A percentile compares a stretch with the other conserved stretches of the same genome.
These are phyloP conservation scores for Phellopilus nigrolimitatus DNA, from an alignment of 1,284 basidiomycete species.

Conservation along the genomic window DNA sequence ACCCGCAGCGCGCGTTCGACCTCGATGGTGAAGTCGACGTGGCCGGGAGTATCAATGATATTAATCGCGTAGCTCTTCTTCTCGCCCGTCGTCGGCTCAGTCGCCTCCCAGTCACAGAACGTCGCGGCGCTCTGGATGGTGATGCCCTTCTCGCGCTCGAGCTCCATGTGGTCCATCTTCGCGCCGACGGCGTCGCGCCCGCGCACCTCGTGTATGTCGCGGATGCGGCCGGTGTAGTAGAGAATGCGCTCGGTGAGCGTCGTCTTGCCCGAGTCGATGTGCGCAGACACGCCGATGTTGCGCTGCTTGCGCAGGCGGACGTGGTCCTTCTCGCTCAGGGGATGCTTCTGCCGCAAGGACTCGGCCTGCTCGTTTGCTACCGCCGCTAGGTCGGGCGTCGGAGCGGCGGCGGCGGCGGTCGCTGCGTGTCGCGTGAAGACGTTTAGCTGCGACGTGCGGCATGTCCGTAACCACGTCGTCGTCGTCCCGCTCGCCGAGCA, in stretches of 20 bases:
- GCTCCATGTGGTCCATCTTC: conserved; percentile 99
- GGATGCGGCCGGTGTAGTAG: conserved; percentile 95
- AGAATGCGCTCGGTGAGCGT: conserved; percentile 97
- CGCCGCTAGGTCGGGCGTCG: conserved; percentile 10
- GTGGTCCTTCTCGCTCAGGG: conserved; percentile 55
- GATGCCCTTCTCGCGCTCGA: conserved; percentile 98
- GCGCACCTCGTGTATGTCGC: conserved; percentile 93
- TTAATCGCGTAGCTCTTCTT: conserved; percentile 91
- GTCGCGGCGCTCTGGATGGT: conserved; percentile 99
- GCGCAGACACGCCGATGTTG: conserved; percentile 85
- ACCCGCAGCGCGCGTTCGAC: conserved; percentile 97
- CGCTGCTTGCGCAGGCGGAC: conserved; percentile 59
- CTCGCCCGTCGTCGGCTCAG: conserved; percentile 55
- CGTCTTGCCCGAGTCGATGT: conserved; percentile 98
- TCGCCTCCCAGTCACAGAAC: conserved; percentile 93
- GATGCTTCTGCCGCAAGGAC: conserved; percentile 11
- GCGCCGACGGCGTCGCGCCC: conserved; percentile 95
- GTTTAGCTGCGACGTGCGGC: background rate
- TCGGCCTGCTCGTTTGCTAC: background rate
- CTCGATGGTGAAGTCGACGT: conserved; percentile 99
- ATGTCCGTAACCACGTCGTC: too few species aligned
- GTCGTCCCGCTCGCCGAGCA: too few species aligned
- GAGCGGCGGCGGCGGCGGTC: conserved; percentile 21
- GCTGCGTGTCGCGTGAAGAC: conserved; percentile 17
- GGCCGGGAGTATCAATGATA: conserved; percentile 98